Evolutionary conservation across 1,284 basidiomycete genomes (phyloP), one percentile per base, ranked within the genome.

Genomic region (Wallemia ichthyophaga): DNA sequence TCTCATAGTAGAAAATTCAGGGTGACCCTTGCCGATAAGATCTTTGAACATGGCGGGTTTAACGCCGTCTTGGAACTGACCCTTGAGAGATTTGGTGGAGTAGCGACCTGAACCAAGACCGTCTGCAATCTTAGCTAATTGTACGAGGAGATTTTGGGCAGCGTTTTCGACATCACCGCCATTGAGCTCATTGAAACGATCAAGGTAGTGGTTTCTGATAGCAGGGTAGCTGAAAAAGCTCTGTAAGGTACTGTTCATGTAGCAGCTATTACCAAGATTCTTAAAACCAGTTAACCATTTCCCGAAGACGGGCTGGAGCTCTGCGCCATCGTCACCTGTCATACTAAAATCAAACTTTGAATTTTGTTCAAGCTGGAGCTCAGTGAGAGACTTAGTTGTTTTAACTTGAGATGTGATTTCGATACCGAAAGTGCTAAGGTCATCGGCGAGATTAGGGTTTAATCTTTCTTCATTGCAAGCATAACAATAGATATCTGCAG

Each of bases 351-450:
- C 91, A 67, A 89, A 96, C 60, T 80, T 82, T 59, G 95, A 73
- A 66, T 98, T 98, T 66, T 96, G 89, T 68, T 95, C 91, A 65
- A 96, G 83, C 83, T 96, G 87, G 84, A 98, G 73, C 67, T 98
- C 92, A 0, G 91, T 94, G 82, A 95, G 88, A 59, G 81, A 88
- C 72, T 95, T 96, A 68, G 95, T 89, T 0, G 91, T 98, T 72
- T 98, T 98, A 25, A 73, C 81, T 67, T 87, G 82, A 0, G 77
- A 77, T 56, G 78, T 73, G 0, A 95, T 80, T 61, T 87, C 82
- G 69, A 98, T 92, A 1, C 86, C 89, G 64, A 95, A 94, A 24
- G 77, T 77, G 0, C 76, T 69, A 1, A 96, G 76, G 70, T 96
- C 91, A 0, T 68, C 63, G 0, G 81, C 75, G 1, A 99, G 72